Evolutionary conservation across 768 basidiomycete genomes (phyloP), one percentile per base, ranked within the genome.

Genomic region (Paxillus rubicundulus): DNA sequence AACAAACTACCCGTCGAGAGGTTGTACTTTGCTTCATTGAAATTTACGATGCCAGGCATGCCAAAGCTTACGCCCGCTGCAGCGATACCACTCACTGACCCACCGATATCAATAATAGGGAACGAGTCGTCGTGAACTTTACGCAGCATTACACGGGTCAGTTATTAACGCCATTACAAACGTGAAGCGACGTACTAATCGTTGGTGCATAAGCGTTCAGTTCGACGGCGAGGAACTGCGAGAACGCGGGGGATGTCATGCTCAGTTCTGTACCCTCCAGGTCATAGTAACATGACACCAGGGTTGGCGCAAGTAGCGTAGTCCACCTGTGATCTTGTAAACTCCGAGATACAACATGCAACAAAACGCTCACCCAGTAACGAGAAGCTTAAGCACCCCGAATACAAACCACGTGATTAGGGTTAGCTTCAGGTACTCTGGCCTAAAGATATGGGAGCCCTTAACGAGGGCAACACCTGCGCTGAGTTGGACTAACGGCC

Each of bases 21-120:
- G 18, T 61, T 58, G 21, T 62, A 62, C 14, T 48, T 30, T 33
- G 17, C 61, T 14, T 57, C 54, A 18, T 62, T 62, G 28, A 62
- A 62, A n/a, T 50, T 37, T 2, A 53, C 42, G 20, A 56, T 47
- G 3, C 61, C 61, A 0, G 50, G 27, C 9, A 9, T 12, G 27
- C 54, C 54, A 9, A 43, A 47, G 38, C 32, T 56, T 20, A 40
- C 51, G 12, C 55, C 13, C 6, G 60, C 54, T 3, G 61, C 48
- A 27, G 54, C 36, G 10, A 62, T 50, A 8, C 61, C 61, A 6
- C 60, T 58, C 45, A 62, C 10, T 3, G 54, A 13, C 4, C 60
- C 60, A 2, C 50, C 45, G 10, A 61, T 9, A 24, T 54, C 43
- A 17, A 54, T 32, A 5, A 61, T 53, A 30, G 52, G 45, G 2